Evolutionary conservation across 306 rosid species (phyloP).

Genomic region (Vachellia collinsii): DNA sequence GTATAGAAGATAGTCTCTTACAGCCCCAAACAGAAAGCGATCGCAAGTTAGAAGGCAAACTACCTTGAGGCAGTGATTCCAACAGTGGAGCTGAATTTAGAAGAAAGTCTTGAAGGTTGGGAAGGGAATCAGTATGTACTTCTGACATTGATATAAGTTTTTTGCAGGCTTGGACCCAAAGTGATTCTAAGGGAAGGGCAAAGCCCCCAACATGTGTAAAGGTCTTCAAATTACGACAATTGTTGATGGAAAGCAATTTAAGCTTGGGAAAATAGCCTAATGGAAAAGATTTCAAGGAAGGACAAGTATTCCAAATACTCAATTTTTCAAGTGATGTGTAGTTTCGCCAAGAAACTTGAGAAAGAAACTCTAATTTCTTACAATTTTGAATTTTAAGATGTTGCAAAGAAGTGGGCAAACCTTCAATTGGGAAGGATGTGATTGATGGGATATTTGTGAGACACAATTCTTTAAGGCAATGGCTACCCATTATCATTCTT

Average conservation of each 20-base stretch:
- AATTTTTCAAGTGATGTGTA: background rate
- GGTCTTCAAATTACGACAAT: background rate
- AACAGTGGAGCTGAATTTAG: background rate
- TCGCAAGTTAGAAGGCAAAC: background rate
- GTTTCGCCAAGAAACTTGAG: background rate
- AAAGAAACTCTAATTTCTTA: background rate
- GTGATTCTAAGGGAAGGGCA: background rate
- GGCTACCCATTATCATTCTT: background rate
- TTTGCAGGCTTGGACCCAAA: fast-evolving
- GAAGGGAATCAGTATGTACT: background rate
- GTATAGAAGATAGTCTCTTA: background rate
- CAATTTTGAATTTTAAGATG: fast-evolving
- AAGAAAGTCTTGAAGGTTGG: fast-evolving
- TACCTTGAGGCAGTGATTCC: background rate
- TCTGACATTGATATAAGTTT: background rate
- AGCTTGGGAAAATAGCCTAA: background rate
- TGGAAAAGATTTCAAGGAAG: background rate
- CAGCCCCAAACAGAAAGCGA: background rate
- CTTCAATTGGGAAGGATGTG: background rate
- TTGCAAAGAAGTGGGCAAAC: conserved; percentile 6
- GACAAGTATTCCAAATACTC: fast-evolving
- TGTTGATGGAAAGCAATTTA: fast-evolving
- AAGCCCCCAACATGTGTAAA: background rate
- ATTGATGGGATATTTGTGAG: background rate
- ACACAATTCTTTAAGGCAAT: background rate